Conservation (phyloP, 495 filamentous ascomycete genomes). For the Sordaria brevicollis region DNA sequence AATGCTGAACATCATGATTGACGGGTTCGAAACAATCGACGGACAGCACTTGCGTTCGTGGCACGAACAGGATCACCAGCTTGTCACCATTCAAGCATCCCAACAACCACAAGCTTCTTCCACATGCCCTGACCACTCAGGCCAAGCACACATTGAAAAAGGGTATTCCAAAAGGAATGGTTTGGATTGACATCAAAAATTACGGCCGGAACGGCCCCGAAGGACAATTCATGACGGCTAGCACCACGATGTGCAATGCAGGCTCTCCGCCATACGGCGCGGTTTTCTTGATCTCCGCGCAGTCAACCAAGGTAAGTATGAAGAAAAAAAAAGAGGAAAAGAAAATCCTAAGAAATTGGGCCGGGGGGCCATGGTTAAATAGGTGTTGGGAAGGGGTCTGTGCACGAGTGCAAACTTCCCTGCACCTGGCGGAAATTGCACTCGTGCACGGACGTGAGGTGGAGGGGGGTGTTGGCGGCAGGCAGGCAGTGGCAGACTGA, state of each 20-base stretch:
- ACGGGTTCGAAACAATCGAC: neutral
- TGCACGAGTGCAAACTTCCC: constrained; percentile 7
- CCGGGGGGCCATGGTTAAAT: neutral
- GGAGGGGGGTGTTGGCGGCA: neutral
- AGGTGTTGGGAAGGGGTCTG: neutral
- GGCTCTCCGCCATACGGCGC: constrained; percentile 11
- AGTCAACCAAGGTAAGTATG: constrained; percentile 19
- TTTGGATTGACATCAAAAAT: constrained; percentile 14
- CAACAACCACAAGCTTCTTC: neutral
- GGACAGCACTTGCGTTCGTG: neutral
- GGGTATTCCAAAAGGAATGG: constrained; percentile 1
- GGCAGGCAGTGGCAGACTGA: neutral
- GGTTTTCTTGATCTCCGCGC: constrained; percentile 9
- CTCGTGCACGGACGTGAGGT: neutral
- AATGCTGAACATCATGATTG: too few species aligned
- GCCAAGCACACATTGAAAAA: constrained; percentile 13
- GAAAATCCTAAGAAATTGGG: constrained; percentile 1
- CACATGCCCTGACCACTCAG: constrained; percentile 6
- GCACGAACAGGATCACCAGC: neutral
- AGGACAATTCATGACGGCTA: constrained; percentile 14
- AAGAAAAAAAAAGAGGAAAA: constrained; percentile 14
- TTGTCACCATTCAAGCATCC: too few species aligned
- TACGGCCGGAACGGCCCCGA: constrained; percentile 16
- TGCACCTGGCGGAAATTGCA: neutral
- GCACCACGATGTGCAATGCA: constrained; percentile 17